Base-by-base conservation (phyloP, 257 asterid species). In the Asclepias syriaca region DNA sequence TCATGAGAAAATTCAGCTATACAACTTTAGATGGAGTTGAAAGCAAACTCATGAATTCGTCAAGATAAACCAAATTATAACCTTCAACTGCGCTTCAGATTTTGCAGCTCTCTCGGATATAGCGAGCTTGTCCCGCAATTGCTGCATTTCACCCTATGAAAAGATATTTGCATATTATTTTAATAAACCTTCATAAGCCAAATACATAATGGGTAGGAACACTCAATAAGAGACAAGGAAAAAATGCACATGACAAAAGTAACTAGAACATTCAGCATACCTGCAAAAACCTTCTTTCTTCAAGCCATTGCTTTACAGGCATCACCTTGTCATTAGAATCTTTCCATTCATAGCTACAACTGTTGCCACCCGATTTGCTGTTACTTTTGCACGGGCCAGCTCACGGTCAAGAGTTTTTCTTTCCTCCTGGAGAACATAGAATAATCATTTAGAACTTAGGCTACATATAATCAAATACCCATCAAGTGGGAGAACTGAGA, bases 271-370 rank as follows among this genome's bases (percentile, higher is more conserved):
- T 56, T 27, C 32, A 66, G 39, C 54, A 43, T 79, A 94, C 99
- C 96, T 89, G 98, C 80, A 91, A 75, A 80, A 85, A 85, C 79
- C 95, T 91, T 83, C 99, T 87, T 80, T 94, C 99, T 74, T 94
- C 99, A 46, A 93, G 89, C 98, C 98, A 93, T 77, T 93, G 98
- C 79, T 91, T 93, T 46, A 93, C 96, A 56, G 98, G 99, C 99
- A 91, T 91, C 79, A 94, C 97, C 86, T 91, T 94, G 81, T 94
- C 99, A 82, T 86, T 94, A 71, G 96, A 86, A 79, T 94, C 98
- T 82, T 94, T 94, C 98, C 98, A 94, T 75, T 94, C 98, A 75
- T 94, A 72, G 99, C 99, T 51, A 94, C 99, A 77, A 94, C 99
- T 29, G 95, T 88, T 45, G 99, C 99, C 72, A 94, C 99, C 85